Conservation (phyloP, 2,329 filamentous ascomycete species). For the Samsoniella hepiali region DNA sequence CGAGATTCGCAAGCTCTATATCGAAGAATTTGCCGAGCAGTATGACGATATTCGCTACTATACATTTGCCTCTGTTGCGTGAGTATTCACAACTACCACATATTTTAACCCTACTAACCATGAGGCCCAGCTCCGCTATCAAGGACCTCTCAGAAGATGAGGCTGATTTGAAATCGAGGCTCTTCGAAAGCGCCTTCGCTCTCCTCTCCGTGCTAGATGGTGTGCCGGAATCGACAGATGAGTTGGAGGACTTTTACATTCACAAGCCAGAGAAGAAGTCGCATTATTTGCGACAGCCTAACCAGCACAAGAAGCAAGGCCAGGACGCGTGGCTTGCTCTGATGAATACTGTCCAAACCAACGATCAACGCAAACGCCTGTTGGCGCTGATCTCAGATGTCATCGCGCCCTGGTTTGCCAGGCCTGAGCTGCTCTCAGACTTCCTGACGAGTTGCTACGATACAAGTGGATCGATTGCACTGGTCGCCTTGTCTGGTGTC, state of each 20-base stretch:
- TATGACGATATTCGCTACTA: conserved; percentile 84
- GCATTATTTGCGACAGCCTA: conserved; percentile 61
- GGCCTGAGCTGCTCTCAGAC: conserved; percentile 88
- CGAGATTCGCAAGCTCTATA: conserved; percentile 66
- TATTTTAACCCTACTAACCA: conserved; percentile 26
- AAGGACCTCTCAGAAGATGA: conserved; percentile 24
- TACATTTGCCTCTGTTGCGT: conserved; percentile 73
- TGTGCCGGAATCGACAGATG: conserved; percentile 63
- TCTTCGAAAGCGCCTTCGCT: conserved; percentile 57
- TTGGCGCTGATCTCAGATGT: conserved; percentile 71
- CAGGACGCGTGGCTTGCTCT: conserved; percentile 85
- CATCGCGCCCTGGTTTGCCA: conserved; percentile 85
- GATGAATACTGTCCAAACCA: conserved; percentile 63
- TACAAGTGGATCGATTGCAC: conserved; percentile 76
- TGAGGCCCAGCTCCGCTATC: conserved; percentile 26
- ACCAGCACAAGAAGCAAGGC: conserved; percentile 72
- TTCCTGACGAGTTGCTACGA: conserved; percentile 95
- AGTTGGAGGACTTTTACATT: conserved; percentile 67
- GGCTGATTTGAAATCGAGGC: conserved; percentile 22
- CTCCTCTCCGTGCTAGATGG: conserved; percentile 66
- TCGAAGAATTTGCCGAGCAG: conserved; percentile 72
- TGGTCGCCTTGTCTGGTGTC: conserved; percentile 85
- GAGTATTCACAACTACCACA: conserved; percentile 35
- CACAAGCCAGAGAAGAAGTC: conserved; percentile 63
- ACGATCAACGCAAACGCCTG: conserved; percentile 74